phyloP scores from a whole-genome alignment of 176 grass and related monocot genomes.

The Musa itinerans region DNA sequence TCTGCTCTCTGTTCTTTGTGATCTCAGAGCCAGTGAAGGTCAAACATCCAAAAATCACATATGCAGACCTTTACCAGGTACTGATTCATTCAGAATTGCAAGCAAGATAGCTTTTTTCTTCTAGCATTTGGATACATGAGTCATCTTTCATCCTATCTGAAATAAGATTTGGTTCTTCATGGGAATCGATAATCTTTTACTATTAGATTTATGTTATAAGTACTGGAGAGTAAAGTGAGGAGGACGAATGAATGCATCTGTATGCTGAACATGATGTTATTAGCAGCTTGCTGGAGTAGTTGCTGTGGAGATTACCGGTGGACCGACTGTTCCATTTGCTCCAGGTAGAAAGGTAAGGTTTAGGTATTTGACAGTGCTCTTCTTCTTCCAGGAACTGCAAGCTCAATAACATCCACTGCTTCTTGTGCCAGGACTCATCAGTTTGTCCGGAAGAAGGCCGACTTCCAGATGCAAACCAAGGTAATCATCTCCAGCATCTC shows the following conservation, averaged over 20 bases:
- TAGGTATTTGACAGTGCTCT: not conserved
- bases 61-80: conserved; percentile 75
- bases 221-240: no score
- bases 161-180: no score
- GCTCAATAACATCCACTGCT: not conserved
- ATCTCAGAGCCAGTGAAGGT: conserved; percentile 49
- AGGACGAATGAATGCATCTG: no score
- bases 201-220: no score
- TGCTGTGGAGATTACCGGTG: conserved; percentile 60
- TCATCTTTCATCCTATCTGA: no score
- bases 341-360: conserved; percentile 46
- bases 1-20: not conserved
- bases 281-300: conserved; percentile 61
- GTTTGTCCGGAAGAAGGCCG: conserved; percentile 39
- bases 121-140: no score
- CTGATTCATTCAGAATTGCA: no score
- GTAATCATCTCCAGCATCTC: not conserved
- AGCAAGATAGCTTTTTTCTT: no score
- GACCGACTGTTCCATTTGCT: conserved; percentile 45
- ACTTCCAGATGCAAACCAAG: conserved; percentile 58
- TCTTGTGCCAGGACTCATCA: conserved; percentile 39
- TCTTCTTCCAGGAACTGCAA: not conserved
- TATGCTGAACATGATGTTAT: not conserved
- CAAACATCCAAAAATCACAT: conserved; percentile 55
- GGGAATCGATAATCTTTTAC: no score